These are phyloP conservation scores for Auricularia sp. DNA, from an alignment of 768 basidiomycete genomes.

Conservation along the genomic window DNA sequence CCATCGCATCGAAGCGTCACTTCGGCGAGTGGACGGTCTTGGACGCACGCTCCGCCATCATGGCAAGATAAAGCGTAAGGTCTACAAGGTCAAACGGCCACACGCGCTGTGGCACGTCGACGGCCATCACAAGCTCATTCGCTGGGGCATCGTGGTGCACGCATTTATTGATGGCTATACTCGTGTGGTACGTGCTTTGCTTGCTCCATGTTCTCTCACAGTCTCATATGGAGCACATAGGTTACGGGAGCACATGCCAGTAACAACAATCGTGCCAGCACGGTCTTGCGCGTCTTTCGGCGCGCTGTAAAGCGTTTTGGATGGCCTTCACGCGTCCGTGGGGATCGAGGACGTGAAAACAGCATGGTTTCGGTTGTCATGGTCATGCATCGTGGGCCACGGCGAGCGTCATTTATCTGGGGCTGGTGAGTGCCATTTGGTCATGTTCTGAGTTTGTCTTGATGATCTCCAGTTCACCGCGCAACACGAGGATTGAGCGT, in stretches of 20 bases:
- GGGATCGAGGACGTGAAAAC: conserved; percentile 29
- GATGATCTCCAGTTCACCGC: conserved; percentile 7
- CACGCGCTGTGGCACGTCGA: conserved; percentile 18
- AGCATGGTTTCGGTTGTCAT: conserved; percentile 22
- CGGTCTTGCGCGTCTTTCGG: conserved; percentile 17
- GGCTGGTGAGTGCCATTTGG: conserved; percentile 12
- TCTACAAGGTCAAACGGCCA: conserved; percentile 24
- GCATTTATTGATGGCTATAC: conserved; percentile 8
- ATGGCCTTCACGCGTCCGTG: conserved; percentile 22
- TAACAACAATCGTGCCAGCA: conserved; percentile 18
- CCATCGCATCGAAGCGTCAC: conserved; percentile 14
- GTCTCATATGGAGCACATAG: conserved; percentile 4
- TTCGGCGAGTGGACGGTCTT: conserved; percentile 16
- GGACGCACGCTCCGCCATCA: conserved; percentile 13
- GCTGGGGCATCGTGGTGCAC: conserved; percentile 7
- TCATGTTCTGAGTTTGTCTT: not conserved
- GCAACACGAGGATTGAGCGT: conserved; percentile 12
- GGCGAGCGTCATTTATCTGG: conserved; percentile 22
- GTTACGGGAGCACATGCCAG: conserved; percentile 15
- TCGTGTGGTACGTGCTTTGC: not conserved
- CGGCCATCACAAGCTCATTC: not conserved
- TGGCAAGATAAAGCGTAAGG: conserved; percentile 15
- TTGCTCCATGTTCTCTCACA: conserved; percentile 4
- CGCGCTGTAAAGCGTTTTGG: conserved; percentile 8
- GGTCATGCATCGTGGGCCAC: conserved; percentile 22